Base-by-base conservation (phyloP, 495 filamentous ascomycete genomes). In the Neurospora sp. region DNA sequence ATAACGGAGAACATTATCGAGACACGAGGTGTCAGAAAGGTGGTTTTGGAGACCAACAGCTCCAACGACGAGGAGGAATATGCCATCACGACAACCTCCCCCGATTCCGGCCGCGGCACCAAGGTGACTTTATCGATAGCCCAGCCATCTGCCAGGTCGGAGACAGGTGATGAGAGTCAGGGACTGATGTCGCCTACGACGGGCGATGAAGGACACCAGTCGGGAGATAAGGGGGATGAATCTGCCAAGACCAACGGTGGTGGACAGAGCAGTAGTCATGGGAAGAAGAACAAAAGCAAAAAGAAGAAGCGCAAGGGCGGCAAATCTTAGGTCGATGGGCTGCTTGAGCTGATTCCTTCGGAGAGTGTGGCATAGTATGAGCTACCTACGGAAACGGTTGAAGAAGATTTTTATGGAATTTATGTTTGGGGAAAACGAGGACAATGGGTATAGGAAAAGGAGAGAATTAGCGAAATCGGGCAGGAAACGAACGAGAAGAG, bases 1-100 rank as follows among this genome's bases (percentile, higher is more conserved):
- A 97, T 97, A 76, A 95, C 93, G 0, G 93, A 97, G 81, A 94
- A 94, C 76, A 86, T 94, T 22, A 83, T 96, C 44, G 93, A 97
- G 78, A 85, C 91, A 12, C 91, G 91, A 61, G 94, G 94, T 2
- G 86, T 96, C 40, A 90, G 91, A 53, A 97, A 97, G 82, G 89
- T 96, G 12, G 89, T 97, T 10, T 87, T 97, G 12, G 91, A 94
- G 75, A 89, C 90, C 45, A 91, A 86, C 22, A 89, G 86, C 76
- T 82, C 82, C 5, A 78, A 80, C 59, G 80, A 80, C 16, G 82
- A 83, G 9, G 81, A 80, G 2, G 79, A 78, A 16, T 68, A 69
- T 47, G 75, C 68, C 3, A 68, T 72, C 9, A 70, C 69, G 2
- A 22, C 73, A 4, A 68, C 73, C 18, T 71, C 77, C 1, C 73